Evolutionary conservation across 495 filamentous ascomycete genomes (phyloP).

Genomic region (Bacidia gigantensis): DNA sequence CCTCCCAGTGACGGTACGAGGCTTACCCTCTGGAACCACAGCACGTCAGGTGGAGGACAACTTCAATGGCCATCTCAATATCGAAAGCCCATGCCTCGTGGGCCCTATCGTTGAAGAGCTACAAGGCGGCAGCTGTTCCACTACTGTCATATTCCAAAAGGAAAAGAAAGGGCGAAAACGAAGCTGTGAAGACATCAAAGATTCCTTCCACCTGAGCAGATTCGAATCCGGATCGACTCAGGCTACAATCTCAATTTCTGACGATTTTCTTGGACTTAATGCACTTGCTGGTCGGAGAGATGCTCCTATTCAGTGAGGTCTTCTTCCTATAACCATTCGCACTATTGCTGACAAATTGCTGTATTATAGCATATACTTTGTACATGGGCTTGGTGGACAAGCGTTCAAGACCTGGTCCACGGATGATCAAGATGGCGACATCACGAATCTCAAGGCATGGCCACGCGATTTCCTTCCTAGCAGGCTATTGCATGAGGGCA

Average conservation of each 20-base stretch:
- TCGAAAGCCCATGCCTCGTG: not conserved
- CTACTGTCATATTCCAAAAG: slow-evolving; percentile 6
- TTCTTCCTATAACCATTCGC: no score
- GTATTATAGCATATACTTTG: not conserved
- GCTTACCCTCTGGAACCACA: slow-evolving; percentile 1
- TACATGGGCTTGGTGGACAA: slow-evolving; percentile 5
- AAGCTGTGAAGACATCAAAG: not conserved
- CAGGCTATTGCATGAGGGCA: not conserved
- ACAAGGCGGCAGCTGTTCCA: slow-evolving; percentile 1
- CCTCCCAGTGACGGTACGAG: not conserved
- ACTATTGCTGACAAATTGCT: no score
- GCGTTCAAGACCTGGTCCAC: slow-evolving; percentile 7
- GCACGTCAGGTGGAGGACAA: not conserved
- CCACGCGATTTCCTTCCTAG: slow-evolving; percentile 8
- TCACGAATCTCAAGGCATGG: slow-evolving; percentile 3
- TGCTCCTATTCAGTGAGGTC: slow-evolving; percentile 4
- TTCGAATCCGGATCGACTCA: not conserved
- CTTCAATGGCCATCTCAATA: not conserved
- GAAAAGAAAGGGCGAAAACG: not conserved
- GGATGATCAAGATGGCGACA: not conserved
- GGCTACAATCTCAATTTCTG: not conserved
- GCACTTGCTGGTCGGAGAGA: slow-evolving; percentile 1
- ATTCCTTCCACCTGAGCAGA: not conserved
- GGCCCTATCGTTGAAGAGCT: slow-evolving; percentile 3
- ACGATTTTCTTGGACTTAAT: slow-evolving; percentile 2